These are phyloP conservation scores for Dentipellis fragilis DNA, from an alignment of 768 basidiomycete genomes.

Conservation along the genomic window DNA sequence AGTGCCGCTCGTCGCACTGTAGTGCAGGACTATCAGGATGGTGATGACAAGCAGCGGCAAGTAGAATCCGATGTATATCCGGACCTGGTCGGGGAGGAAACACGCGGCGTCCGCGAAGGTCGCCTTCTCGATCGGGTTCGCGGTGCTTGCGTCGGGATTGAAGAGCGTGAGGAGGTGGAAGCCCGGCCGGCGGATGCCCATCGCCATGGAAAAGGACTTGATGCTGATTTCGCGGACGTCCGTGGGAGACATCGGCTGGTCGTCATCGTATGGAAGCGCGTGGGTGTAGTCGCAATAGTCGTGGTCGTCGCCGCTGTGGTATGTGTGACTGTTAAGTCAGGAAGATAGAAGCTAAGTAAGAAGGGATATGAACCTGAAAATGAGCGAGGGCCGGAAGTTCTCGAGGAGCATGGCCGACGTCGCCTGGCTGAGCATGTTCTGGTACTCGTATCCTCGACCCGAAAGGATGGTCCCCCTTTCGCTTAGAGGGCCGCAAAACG, in stretches of 20 bases:
- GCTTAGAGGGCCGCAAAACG: slow-evolving; percentile 66
- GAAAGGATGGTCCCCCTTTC: slow-evolving; percentile 67
- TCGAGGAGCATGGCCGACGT: slow-evolving; percentile 60
- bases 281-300: slow-evolving; percentile 84
- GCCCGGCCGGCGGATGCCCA: slow-evolving; percentile 77
- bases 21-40: slow-evolving; percentile 32
- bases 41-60: slow-evolving; percentile 58
- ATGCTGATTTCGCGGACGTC: slow-evolving; percentile 70
- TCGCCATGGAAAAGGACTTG: slow-evolving; percentile 84
- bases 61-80: slow-evolving; percentile 68
- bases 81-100: slow-evolving; percentile 74
- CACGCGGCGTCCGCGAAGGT: slow-evolving; percentile 55
- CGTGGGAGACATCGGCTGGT: slow-evolving; percentile 15
- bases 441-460: slow-evolving; percentile 72
- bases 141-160: slow-evolving; percentile 21
- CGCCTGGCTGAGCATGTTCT: slow-evolving; percentile 68
- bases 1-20: neutral
- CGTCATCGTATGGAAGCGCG: slow-evolving; percentile 19
- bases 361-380: slow-evolving; percentile 58
- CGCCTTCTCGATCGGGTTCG: slow-evolving; percentile 21
- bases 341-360: neutral
- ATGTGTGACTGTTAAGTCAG: neutral
- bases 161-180: slow-evolving; percentile 80
- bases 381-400: slow-evolving; percentile 48
- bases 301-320: slow-evolving; percentile 79